Evolutionary conservation across 345 rosid species (phyloP), one percentile per base, ranked within the genome.

Genomic region (Leavenworthia alabamica): DNA sequence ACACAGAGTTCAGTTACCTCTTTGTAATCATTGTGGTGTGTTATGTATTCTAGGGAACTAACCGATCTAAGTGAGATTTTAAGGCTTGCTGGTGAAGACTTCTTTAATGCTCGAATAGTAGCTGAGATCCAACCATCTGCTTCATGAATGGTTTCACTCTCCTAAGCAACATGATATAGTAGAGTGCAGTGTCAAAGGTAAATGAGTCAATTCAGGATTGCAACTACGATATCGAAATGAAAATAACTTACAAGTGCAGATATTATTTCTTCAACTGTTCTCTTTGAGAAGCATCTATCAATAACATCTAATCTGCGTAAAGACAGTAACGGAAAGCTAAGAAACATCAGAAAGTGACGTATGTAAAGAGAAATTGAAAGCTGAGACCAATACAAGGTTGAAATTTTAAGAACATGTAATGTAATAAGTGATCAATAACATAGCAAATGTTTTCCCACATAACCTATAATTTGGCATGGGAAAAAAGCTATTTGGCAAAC

Each of bases 51-150:
- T 16, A n/a, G 27, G 11, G 28, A 20, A 56, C 81, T 58, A 75
- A 91, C 98, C 60, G 86, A 84, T 86, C 80, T 79, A 51, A 88
- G 95, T 48, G 90, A 76, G 59, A 88, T 77, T 71, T 88, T 91
- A 54, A 91, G 95, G 79, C 96, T 91, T 40, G 83, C 86, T 40
- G 98, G 96, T 11, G 92, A 91, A 69, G 87, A 95, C 73, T 71
- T 73, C 77, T 78, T 88, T 76, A 91, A 50, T 5, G 77, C 66
- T 65, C 43, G 53, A 66, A 88, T 72, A n/a, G 84, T 72, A 33
- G 74, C 35, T 46, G 77, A 48, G 64, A 83, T 67, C 98, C 96
- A 88, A 56, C 63, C 79, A 66, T 84, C 88, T 24, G 24, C 35
- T 67, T 36, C 54, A 42, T 36, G 27, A 53, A 36, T 28, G 52